A percentile compares a stretch with the other conserved stretches of the same genome.
Evolutionary conservation across 352 stramenopile species (phyloP).

Genomic region (Globisporangium paddicum): DNA sequence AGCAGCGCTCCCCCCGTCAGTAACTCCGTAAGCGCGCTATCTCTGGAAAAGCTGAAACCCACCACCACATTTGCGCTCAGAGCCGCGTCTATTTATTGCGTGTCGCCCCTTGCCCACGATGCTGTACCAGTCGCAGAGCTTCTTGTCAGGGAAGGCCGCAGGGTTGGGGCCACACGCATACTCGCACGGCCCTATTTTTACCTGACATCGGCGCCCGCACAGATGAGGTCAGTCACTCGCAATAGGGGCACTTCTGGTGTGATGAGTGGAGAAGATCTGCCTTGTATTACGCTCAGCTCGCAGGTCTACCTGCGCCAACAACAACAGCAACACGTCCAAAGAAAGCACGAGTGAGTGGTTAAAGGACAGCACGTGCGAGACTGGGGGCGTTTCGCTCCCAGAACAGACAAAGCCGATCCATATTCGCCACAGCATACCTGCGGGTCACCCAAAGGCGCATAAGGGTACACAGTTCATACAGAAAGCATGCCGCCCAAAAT

Average conservation of each 20-base stretch:
- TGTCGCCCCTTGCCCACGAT: not conserved
- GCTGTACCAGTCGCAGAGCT: not conserved
- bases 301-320: not conserved
- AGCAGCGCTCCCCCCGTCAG: not conserved
- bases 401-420: not conserved
- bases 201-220: not conserved
- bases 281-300: not conserved
- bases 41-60: constrained; percentile 5
- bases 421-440: not conserved
- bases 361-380: no score
- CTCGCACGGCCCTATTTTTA: not conserved
- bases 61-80: not conserved
- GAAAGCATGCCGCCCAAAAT: not conserved
- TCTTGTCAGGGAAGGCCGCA: constrained; percentile 1
- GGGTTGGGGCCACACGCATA: not conserved
- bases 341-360: no score
- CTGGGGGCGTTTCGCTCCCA: not conserved
- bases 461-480: not conserved
- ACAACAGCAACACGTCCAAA: not conserved
- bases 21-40: not conserved
- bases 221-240: not conserved
- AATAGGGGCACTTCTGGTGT: not conserved
- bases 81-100: constrained; percentile 5
- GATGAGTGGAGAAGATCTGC: not conserved
- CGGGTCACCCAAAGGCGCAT: not conserved